phyloP scores from a whole-genome alignment of 768 basidiomycete genomes.

The Rubroboletus satanas region DNA sequence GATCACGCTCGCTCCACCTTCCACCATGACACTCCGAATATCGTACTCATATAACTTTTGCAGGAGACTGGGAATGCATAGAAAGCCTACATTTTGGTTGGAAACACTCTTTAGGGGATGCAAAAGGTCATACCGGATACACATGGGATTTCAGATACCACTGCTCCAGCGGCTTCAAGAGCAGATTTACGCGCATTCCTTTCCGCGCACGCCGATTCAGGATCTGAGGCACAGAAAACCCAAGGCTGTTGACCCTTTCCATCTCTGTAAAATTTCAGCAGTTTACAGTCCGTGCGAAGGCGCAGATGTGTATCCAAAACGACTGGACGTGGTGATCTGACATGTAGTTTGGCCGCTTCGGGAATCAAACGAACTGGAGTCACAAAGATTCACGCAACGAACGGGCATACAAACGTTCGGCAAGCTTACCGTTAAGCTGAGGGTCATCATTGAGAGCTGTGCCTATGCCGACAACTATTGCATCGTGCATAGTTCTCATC shows the following conservation, averaged over 20 bases:
- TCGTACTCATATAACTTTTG: conserved; percentile 48
- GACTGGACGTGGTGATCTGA: conserved; percentile 70
- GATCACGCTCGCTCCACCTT: conserved; percentile 88
- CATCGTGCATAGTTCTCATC: conserved; percentile 91
- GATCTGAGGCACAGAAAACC: conserved; percentile 50
- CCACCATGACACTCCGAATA: conserved; percentile 84
- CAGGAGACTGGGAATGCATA: conserved; percentile 51
- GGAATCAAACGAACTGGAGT: conserved; percentile 55
- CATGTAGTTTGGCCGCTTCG: conserved; percentile 29
- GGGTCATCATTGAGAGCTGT: conserved; percentile 92
- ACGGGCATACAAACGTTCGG: background rate
- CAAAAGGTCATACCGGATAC: conserved; percentile 33
- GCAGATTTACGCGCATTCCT: conserved; percentile 35
- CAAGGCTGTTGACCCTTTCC: conserved; percentile 68
- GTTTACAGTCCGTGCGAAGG: conserved; percentile 61
- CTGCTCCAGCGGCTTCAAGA: conserved; percentile 66
- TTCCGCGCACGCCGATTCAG: conserved; percentile 7
- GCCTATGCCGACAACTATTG: conserved; percentile 85
- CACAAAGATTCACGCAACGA: background rate
- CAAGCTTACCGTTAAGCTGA: conserved; percentile 79
- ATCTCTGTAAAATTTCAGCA: conserved; percentile 58
- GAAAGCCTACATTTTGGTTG: conserved; percentile 25
- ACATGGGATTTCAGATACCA: conserved; percentile 49
- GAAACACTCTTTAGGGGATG: background rate
- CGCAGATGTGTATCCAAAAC: conserved; percentile 77